Percentiles rank a stretch among this genome's conserved stretches.
These are phyloP conservation scores for Furcasterigmium furcatum DNA, from an alignment of 2,329 filamentous ascomycete species.

Conservation along the genomic window DNA sequence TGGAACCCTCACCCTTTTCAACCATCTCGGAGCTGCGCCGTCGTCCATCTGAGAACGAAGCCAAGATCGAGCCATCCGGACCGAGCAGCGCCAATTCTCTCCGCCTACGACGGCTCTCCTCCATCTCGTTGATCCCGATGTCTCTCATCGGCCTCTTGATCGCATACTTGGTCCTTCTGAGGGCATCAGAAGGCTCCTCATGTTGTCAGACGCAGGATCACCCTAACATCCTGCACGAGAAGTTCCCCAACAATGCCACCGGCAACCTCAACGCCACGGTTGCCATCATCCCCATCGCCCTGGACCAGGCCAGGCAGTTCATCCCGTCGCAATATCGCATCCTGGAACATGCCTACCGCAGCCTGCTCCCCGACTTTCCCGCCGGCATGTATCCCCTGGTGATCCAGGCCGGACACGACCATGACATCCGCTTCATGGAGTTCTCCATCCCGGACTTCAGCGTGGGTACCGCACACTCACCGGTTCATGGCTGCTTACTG, in stretches of 20 bases:
- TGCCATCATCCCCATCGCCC: constrained; percentile 46
- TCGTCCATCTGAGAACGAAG: too few species aligned
- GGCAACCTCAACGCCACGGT: constrained; percentile 53
- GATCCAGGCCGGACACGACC: constrained; percentile 45
- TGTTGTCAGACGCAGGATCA: constrained; percentile 9
- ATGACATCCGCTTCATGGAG: constrained; percentile 42
- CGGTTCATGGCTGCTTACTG: background rate
- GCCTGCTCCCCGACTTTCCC: constrained; percentile 45
- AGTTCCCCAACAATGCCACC: constrained; percentile 43
- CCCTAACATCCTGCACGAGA: constrained; percentile 41
- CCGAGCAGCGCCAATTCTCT: background rate
- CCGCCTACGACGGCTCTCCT: background rate
- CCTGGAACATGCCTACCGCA: constrained; percentile 42
- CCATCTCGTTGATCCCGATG: constrained; percentile 7
- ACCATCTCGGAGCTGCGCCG: too few species aligned
- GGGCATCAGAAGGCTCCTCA: constrained; percentile 3
- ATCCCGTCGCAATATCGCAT: constrained; percentile 47
- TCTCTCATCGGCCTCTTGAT: constrained; percentile 8
- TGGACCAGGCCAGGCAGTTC: constrained; percentile 39
- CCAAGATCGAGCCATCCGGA: too few species aligned
- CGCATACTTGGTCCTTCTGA: constrained; percentile 5
- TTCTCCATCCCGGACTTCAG: constrained; percentile 41
- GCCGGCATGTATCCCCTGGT: constrained; percentile 50
- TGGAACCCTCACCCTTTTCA: too few species aligned
- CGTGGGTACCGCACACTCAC: constrained; percentile 26